Percentiles rank a stretch among this genome's conserved stretches.
Evolutionary conservation across 164 flowering plant species (phyloP).

Genomic region (Houttuynia cordata): DNA sequence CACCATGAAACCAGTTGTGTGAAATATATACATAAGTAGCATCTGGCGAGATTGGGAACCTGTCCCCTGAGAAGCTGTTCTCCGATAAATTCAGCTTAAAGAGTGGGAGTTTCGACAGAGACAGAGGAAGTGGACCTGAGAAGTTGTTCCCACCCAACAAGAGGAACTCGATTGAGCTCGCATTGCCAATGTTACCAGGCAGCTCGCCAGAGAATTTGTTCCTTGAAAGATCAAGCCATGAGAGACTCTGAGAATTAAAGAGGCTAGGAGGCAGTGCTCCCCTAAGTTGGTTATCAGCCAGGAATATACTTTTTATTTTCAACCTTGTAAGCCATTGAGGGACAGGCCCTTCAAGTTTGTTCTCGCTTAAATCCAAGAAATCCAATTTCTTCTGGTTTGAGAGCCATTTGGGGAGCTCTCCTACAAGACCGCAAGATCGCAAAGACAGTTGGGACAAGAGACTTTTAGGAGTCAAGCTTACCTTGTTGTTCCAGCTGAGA

Average conservation of each 20-base stretch:
- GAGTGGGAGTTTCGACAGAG: no score
- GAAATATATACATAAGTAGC: slow-evolving; percentile 31
- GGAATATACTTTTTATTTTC: slow-evolving; percentile 16
- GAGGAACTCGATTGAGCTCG: slow-evolving; percentile 20
- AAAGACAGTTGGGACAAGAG: no score
- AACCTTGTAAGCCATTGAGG: slow-evolving; percentile 32
- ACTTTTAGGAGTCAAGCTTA: no score
- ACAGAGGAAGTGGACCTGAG: no score
- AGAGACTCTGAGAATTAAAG: slow-evolving; percentile 26
- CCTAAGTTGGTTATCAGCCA: slow-evolving; percentile 32
- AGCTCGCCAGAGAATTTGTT: no score
- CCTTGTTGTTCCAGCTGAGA: no score
- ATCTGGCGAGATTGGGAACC: neutral
- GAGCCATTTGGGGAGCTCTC: no score
- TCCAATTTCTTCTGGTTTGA: slow-evolving; percentile 25
- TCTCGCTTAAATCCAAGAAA: slow-evolving; percentile 38
- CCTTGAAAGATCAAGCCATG: slow-evolving; percentile 29
- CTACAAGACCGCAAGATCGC: no score
- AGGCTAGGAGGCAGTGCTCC: slow-evolving; percentile 29
- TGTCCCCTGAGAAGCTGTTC: no score
- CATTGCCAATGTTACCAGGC: slow-evolving; percentile 35
- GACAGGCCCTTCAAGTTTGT: slow-evolving; percentile 26
- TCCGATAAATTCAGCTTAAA: no score
- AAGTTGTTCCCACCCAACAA: slow-evolving; percentile 30
- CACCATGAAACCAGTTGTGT: slow-evolving; percentile 27